phyloP scores from a whole-genome alignment of 2,329 filamentous ascomycete genomes.

The Xylariaceae sp. region DNA sequence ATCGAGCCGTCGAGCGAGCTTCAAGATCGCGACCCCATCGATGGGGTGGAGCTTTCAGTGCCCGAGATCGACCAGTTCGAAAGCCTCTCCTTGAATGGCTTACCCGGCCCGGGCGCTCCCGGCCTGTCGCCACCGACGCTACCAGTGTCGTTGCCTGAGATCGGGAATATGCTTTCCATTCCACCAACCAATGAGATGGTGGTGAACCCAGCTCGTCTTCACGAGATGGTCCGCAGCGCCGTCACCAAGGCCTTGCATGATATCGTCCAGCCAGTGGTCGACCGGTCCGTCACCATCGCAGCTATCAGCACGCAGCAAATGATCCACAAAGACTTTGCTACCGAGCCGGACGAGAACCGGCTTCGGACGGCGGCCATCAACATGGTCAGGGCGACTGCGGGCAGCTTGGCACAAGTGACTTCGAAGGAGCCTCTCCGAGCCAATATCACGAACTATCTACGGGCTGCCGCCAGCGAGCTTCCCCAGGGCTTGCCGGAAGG shows the following conservation, averaged over 20 bases:
- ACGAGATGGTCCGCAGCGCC: slow-evolving; percentile 76
- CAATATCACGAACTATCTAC: slow-evolving; percentile 96
- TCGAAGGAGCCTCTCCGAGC: slow-evolving; percentile 95
- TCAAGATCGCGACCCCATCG: slow-evolving; percentile 63
- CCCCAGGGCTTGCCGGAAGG: slow-evolving; percentile 85
- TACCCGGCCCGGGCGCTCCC: slow-evolving; percentile 61
- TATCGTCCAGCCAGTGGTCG: slow-evolving; percentile 95
- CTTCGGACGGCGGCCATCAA: slow-evolving; percentile 81
- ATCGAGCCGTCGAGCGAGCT: slow-evolving; percentile 87
- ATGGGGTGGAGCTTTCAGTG: slow-evolving; percentile 56
- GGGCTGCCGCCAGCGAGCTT: slow-evolving; percentile 60
- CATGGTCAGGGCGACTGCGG: slow-evolving; percentile 92
- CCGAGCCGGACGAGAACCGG: slow-evolving; percentile 83
- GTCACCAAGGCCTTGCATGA: slow-evolving; percentile 88
- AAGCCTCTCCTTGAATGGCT: slow-evolving; percentile 70
- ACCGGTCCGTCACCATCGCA: slow-evolving; percentile 94
- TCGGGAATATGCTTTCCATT: slow-evolving; percentile 72
- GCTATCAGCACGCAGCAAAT: slow-evolving; percentile 95
- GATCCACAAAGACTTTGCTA: slow-evolving; percentile 92
- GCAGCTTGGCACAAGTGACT: slow-evolving; percentile 91
- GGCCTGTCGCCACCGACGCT: slow-evolving; percentile 74
- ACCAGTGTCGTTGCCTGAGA: slow-evolving; percentile 75
- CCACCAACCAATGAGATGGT: slow-evolving; percentile 78
- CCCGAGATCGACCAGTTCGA: slow-evolving; percentile 78
- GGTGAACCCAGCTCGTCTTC: slow-evolving; percentile 61